Evolutionary conservation across 345 rosid genomes (phyloP), one percentile per base, ranked within the genome.

Genomic region (Capsella bursapastoris): DNA sequence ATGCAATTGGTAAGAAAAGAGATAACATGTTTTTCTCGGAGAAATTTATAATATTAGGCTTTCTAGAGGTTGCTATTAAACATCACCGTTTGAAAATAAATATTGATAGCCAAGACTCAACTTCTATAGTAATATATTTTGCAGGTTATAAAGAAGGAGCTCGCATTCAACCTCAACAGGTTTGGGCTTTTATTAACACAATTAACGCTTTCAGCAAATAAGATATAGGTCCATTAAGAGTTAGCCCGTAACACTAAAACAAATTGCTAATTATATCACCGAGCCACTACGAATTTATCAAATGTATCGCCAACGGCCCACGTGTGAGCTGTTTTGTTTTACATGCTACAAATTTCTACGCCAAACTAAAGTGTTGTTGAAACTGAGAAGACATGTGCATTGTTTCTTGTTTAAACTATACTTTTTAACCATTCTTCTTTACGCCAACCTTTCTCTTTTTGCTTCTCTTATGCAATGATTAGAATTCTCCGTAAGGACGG

Each of bases 401-500:
- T 45, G 65, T 65, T 73, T 29, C 11, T 34, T 14, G 28, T 25
- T 45, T 12, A 8, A 65, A 65, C n/a, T 43, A 22, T 22, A 22
- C 25, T 22, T 22, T 22, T 22, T 22, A 22, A 22, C 25, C 25
- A 22, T 22, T 22, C 25, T 22, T 22, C 25, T 71, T 28, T 34
- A 34, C 6, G 31, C 45, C 56, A 32, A 29, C 57, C 64, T 55
- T 22, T 64, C 16, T 56, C 16, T 11, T 18, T 22, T 34, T 34
- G 25, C 16, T 44, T 44, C 29, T 73, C 6, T 74, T 0, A 3
- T 50, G 73, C 31, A 60, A 51, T 75, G 73, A 68, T 50, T 67
- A 51, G 10, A 29, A 58, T 62, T 50, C 25, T 22, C 62, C 9
- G 0, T 32, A 43, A 51, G 73, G 56, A 58, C 56, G 35, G 53